Conservation (phyloP, 331 rosid species). For the Quercus lobata region DNA sequence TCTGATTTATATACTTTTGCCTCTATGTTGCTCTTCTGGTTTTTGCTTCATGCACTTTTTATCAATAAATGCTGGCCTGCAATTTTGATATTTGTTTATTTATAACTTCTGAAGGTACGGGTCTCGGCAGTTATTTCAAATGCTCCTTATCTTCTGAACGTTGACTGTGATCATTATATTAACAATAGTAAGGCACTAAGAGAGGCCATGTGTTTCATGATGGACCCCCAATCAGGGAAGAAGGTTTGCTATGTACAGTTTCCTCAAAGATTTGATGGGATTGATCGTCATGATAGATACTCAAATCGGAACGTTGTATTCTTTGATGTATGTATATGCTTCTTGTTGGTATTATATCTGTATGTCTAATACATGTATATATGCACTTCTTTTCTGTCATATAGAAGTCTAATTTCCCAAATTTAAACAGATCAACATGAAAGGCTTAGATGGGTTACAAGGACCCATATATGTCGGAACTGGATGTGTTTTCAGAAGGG, state of each 20-base stretch:
- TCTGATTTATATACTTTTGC: background rate
- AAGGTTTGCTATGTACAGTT: constrained; percentile 95
- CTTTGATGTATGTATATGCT: constrained; percentile 70
- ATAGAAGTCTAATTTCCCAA: constrained; percentile 5
- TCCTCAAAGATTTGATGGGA: constrained; percentile 99
- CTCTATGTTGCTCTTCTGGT: background rate
- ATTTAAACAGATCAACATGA: constrained; percentile 89
- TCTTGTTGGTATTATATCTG: background rate
- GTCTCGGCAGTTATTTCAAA: constrained; percentile 86
- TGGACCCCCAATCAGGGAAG: constrained; percentile 95
- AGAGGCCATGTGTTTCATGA: constrained; percentile 99
- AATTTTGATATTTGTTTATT: constrained; percentile 14
- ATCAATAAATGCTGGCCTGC: background rate
- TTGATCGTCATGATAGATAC: constrained; percentile 94
- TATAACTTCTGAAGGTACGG: constrained; percentile 54
- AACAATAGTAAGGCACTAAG: constrained; percentile 98
- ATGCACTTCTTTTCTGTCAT: background rate
- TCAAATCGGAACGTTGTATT: constrained; percentile 97
- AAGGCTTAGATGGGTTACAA: constrained; percentile 93
- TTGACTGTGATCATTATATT: constrained; percentile 97
- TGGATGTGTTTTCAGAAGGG: constrained; percentile 93
- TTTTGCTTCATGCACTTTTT: background rate
- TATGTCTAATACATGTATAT: background rate
- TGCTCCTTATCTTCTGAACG: constrained; percentile 89
- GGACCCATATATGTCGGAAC: constrained; percentile 99